Conservation (phyloP, 2,329 filamentous ascomycete genomes). For the Curvularia eragrostidis region DNA sequence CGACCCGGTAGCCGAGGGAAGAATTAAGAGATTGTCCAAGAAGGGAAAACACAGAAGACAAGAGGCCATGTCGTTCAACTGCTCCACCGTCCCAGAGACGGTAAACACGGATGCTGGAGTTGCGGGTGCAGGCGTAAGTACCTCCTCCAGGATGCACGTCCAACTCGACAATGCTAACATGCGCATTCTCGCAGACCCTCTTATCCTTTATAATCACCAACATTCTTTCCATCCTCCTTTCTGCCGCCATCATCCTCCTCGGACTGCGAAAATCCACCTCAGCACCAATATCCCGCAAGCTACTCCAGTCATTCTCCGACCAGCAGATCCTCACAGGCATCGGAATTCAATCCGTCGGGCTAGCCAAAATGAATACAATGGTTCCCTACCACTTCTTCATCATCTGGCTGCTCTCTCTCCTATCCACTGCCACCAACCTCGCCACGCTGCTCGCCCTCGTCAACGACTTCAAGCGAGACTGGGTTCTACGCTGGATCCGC, state of each 20-base stretch:
- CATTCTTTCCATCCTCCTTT: constrained; percentile 62
- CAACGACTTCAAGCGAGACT: constrained; percentile 70
- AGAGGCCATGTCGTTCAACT: constrained; percentile 40
- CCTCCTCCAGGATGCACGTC: background rate
- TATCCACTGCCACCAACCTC: constrained; percentile 71
- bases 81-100: constrained; percentile 53
- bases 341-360: constrained; percentile 69
- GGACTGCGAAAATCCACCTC: constrained; percentile 57
- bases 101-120: constrained; percentile 64
- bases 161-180: background rate
- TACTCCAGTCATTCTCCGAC: constrained; percentile 70
- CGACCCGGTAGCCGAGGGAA: constrained; percentile 28
- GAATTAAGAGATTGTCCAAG: background rate
- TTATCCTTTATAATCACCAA: constrained; percentile 73
- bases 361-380: constrained; percentile 65
- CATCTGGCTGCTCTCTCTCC: constrained; percentile 70
- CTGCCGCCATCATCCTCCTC: constrained; percentile 63
- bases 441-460: constrained; percentile 69
- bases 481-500: constrained; percentile 70
- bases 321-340: constrained; percentile 74
- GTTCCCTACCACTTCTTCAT: constrained; percentile 74
- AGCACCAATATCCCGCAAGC: constrained; percentile 65
- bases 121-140: constrained; percentile 63
- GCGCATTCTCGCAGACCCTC: constrained; percentile 53
- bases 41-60: background rate